Base-by-base conservation (phyloP, 306 rosid species). In the Cicer cuneatum region DNA sequence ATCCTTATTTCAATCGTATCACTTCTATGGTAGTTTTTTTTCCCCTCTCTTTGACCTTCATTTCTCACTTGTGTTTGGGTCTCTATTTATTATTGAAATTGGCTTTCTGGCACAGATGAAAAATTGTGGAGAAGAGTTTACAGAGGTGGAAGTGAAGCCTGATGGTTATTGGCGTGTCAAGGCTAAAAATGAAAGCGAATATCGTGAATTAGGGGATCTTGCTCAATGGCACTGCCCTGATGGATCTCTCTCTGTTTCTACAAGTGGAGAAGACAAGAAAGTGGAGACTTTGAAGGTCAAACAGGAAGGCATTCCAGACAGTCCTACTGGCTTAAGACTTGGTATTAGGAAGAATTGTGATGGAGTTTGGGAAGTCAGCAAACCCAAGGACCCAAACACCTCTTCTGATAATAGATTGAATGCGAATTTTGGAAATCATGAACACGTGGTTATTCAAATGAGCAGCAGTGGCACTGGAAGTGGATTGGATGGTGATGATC, bases 151-250 rank as follows among this genome's bases (percentile, higher is more conserved):
- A 81, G 96, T 92, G 79, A 90, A 89, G 78, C 99, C 97, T 83
- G 99, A 95, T 78, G 96, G 99, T 74, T 87, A 84, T 80, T 95
- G 99, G 99, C 93, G 99, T 74, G 98, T 82, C 33, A 92, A 89
- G 85, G 71, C 87, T 74, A 95, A 87, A 86, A 90, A 73, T 81
- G 99, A 92, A 83, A 84, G 78, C 82, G 99, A 92, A 74, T 85
- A 84, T 56, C 82, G 88, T 38, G 97, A 90, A 39, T 86, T 91
- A 10, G 93, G 96, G 48, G 86, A 77, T 69, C 90, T 95, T 81
- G 81, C 87, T 54, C 78, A 75, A 51, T 95, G 99, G 99, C 97
- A 92, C 84, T 72, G 71, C 72, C 92, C 98, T 73, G 96, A 92
- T 56, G 87, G 98, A 49, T 87, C 79, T 5, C 69, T 89, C 0